Base-by-base conservation (phyloP, 306 rosid genomes). In the Fragaria nilgerrensis region DNA sequence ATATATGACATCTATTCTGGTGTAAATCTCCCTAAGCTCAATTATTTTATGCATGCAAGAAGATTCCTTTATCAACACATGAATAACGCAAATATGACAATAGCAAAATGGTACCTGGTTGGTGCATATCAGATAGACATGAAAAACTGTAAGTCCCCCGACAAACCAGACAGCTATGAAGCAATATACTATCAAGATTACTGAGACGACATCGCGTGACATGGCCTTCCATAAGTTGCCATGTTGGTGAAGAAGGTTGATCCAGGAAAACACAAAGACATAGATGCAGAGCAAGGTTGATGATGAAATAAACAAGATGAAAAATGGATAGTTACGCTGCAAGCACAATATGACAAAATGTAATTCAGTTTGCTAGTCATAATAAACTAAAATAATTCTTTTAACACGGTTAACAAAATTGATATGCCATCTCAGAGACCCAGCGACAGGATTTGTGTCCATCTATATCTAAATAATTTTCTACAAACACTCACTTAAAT, bases 321-420 rank as follows among this genome's bases (percentile, higher is more conserved):
- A 94, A 88, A 87, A 90, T 23, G 89, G 97, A 82, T 94, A 94
- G 84, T 94, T 94, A 37, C 97, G 89, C 97, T 94, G 96, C 86
- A 86, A 80, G 20, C 70, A 79, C 79, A 87, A 9, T 34, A 73
- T 75, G 62, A 72, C 3, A 70, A 53, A 41, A 68, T 15, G 23
- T 49, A 67, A 27, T 76, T 79, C 75, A 82, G 84, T 65, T 78
- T 79, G 22, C 13, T 58, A 5, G 17, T 52, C 16, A 64, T 80
- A 58, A n/a, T 13, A 41, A 63, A 22, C 63, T 23, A 56, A 9
- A 10, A 23, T 56, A 22, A 22, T 9, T 20, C 27, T 9, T 9
- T 20, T 34, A 25, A 49, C 47, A 58, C 0, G 3, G 20, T 61
- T 25, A 25, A 61, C 0, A 6, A 27, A 10, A 10, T 4, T 23